Conservation (phyloP, 768 basidiomycete genomes). For the Lentinula boryana region DNA sequence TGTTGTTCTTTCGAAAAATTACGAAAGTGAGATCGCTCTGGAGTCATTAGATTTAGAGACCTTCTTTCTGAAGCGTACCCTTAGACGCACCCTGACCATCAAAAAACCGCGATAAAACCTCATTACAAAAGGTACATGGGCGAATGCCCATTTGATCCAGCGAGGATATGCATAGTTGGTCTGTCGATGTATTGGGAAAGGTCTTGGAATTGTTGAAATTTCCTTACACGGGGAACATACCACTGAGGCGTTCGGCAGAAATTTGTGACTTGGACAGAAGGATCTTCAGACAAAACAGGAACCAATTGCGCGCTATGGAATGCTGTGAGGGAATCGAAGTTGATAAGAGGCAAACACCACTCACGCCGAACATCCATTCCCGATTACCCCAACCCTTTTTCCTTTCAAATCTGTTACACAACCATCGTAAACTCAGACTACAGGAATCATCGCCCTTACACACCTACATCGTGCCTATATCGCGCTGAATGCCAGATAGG, state of each 20-base stretch:
- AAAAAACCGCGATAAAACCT: conserved; percentile 40
- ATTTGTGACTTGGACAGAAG: conserved; percentile 45
- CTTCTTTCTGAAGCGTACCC: background rate
- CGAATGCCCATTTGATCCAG: conserved; percentile 48
- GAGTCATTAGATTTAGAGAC: background rate
- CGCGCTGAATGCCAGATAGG: conserved; percentile 46
- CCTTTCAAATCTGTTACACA: conserved; percentile 28
- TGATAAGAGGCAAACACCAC: conserved; percentile 12
- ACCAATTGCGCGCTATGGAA: conserved; percentile 49
- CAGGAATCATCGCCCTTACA: background rate
- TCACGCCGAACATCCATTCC: conserved; percentile 57
- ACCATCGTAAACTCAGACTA: background rate
- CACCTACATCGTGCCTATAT: conserved; percentile 46
- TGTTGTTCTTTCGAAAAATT: conserved; percentile 36
- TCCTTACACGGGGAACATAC: conserved; percentile 45
- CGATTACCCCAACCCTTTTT: conserved; percentile 55
- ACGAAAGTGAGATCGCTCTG: conserved; percentile 33
- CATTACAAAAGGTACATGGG: conserved; percentile 44
- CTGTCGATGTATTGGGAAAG: conserved; percentile 16
- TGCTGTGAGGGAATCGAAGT: background rate
- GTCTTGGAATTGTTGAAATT: background rate
- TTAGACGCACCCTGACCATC: conserved; percentile 36
- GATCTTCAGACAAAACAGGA: conserved; percentile 45
- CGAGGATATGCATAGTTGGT: conserved; percentile 33
- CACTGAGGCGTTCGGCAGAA: conserved; percentile 59